Base-by-base conservation (phyloP, 306 rosid genomes). In the Gleditsia sinensis region DNA sequence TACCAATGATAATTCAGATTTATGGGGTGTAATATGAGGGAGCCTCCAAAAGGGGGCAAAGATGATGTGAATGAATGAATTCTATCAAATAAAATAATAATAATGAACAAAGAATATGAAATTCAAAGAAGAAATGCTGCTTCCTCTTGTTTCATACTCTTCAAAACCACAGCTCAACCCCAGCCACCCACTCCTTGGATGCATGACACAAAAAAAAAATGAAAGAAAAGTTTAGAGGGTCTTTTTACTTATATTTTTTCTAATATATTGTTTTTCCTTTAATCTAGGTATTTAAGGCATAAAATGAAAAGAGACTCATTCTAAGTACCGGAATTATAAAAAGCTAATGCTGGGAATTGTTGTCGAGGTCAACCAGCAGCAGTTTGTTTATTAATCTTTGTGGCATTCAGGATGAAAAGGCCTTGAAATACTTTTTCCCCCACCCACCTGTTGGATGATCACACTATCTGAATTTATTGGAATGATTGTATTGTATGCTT, bases 301-400 rank as follows among this genome's bases (percentile, higher is more conserved):
- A 55, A 54, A 30, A 40, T 53, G 25, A 53, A 54, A 30, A 32
- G 36, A 78, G 42, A 32, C 57, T 71, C 45, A 24, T 67, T 40
- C 66, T 34, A 34, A 45, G 21, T 57, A 33, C 55, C 16, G 13
- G 59, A 69, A 17, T 36, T 24, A 34, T 13, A 49, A 20, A 34
- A 80, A 45, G 9, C 62, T 40, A n/a, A 51, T 17, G 37, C 54
- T 68, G 72, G 36, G 69, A 58, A 73, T 71, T 45, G 30, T 81
- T 62, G 5, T 64, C 17, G 9, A 46, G 59, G 39, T 33, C 16
- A 20, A 32, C 42, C 34, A 11, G 67, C 51, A 19, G 56, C 62
- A 59, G 48, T 33, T 54, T 54, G 24, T 51, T 24, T 50, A 32
- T 16, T 14, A 19, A 67, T 30, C 34, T 69, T 28, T 34, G 43